phyloP scores from a whole-genome alignment of 805 yeast genomes.

The Yarrowia sp. region DNA sequence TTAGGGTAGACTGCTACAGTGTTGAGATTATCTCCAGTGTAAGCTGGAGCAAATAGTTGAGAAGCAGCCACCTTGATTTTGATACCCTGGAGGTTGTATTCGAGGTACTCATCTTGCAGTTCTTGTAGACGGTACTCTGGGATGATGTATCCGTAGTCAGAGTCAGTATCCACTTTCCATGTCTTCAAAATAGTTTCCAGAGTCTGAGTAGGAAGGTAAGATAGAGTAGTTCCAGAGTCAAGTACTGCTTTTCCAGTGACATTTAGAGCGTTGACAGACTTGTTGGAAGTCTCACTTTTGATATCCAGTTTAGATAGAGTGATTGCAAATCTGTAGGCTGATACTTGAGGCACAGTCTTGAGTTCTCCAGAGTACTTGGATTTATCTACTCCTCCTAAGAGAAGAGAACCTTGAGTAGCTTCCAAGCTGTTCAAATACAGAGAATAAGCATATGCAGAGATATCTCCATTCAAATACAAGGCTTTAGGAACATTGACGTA shows the following conservation, averaged over 20 bases:
- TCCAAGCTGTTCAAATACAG: conserved; percentile 41
- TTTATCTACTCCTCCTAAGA: conserved; percentile 35
- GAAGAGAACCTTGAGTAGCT: conserved; percentile 32
- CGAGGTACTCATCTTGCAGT: conserved; percentile 83
- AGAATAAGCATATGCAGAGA: conserved; percentile 45
- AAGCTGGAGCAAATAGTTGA: conserved; percentile 45
- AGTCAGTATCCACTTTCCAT: conserved; percentile 61
- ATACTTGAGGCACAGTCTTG: conserved; percentile 41
- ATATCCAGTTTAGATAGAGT: conserved; percentile 26
- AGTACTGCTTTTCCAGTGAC: conserved; percentile 34
- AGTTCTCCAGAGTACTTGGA: conserved; percentile 28
- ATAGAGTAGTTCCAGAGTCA: conserved; percentile 55
- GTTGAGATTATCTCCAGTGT: conserved; percentile 33
- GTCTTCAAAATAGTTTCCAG: conserved; percentile 34
- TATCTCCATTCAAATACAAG: conserved; percentile 42
- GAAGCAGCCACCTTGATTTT: conserved; percentile 86
- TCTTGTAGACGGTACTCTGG: conserved; percentile 50
- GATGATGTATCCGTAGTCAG: not conserved
- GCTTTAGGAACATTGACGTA: conserved; percentile 38
- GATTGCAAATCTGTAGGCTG: not conserved
- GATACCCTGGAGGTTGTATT: conserved; percentile 86
- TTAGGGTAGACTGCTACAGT: conserved; percentile 30
- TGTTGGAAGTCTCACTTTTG: conserved; percentile 33
- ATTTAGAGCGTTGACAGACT: conserved; percentile 34
- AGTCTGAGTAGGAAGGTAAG: conserved; percentile 46